Evolutionary conservation across 805 yeast genomes (phyloP), one percentile per base, ranked within the genome.

Genomic region (Saccharomycopsis javanensis): DNA sequence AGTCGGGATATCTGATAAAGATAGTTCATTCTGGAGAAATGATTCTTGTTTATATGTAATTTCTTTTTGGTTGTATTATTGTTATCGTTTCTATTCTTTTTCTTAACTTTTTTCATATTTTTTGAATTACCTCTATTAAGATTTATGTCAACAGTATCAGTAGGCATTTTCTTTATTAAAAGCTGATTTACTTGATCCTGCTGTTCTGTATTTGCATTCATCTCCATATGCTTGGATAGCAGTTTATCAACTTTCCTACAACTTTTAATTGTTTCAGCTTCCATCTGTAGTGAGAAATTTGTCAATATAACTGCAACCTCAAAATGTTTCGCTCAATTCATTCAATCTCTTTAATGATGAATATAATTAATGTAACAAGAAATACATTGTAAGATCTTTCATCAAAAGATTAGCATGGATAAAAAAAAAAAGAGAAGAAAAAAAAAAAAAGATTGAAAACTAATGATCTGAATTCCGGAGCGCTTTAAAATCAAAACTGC

Each of bases 21-120:
- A 30, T 57, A 60, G 28, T 57, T 60, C 4, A 60, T 54, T 35
- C 61, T 48, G 8, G 50, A 28, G 25, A 51, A 59, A 31, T 59
- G 60, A 31, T 55, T 57, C 35, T 57, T 56, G 38, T 42, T 42
- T 18, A 42, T 20, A 8, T 42, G 48, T 13, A 42, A 15, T 23
- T 42, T 42, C 23, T 42, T 42, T 15, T 42, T 42, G 28, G 18
- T 28, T 8, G 23, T 42, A 23, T 42, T 42, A 8, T 20, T 42
- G n/a, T 10, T 8, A 42, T 42, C 25, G 23, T 42, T 20, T 23
- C 48, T 42, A 42, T 42, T 42, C 25, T 37, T 37, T 16, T 42
- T 42, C n/a, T 42, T 20, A 4, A 8, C 4, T 5, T 8, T 42
- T 42, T 42, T 42, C 5, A 11, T 11, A 23, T 42, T 15, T 13